Evolutionary conservation across 2,329 filamentous ascomycete species (phyloP), one percentile per base, ranked within the genome.

Genomic region (Fusarium temperatum): DNA sequence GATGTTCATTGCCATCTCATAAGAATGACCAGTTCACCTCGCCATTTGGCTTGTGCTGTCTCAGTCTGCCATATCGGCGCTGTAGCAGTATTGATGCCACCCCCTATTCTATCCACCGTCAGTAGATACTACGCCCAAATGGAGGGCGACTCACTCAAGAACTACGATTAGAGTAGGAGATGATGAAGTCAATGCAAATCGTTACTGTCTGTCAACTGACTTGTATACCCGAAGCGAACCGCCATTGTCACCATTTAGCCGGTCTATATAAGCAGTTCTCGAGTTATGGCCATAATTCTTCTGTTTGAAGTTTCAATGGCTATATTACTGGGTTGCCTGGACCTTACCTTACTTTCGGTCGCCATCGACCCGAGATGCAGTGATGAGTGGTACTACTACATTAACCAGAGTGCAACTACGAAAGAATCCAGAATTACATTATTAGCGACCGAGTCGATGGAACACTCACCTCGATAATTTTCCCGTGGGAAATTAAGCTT

Each of bases 61-160:
- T 71, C 70, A 1, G 71, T 68, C 18, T 74, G 70, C 55, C 70
- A 74, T 6, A 74, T 74, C 6, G 71, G 67, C 0, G 63, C 67
- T 0, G 67, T 72, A 1, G 71, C 48, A 24, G 71, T 74, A n/a
- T 76, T 84, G 73, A 87, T 84, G 4, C 71, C 72, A 17, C 74
- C 68, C 2, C 63, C 63, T 24, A 68, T 63, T 5, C 55, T 74
- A 15, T 4, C 24, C 3, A 22, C 15, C 1, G 22, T 67, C 4
- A 63, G 38, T 42, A 36, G 0, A 4, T 17, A 13, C 5, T 22
- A 8, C 6, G 3, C 1, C 1, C 12, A 10, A 20, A 4, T 18
- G 11, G 8, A 6, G 32, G 42, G 0, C 8, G 17, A 38, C 61
- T 60, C 17, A 67, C 71, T 8, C 32, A 35, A 35, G 32, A 17